These are phyloP conservation scores for Cystoderma amianthinum DNA, from an alignment of 768 basidiomycete species.

Conservation along the genomic window DNA sequence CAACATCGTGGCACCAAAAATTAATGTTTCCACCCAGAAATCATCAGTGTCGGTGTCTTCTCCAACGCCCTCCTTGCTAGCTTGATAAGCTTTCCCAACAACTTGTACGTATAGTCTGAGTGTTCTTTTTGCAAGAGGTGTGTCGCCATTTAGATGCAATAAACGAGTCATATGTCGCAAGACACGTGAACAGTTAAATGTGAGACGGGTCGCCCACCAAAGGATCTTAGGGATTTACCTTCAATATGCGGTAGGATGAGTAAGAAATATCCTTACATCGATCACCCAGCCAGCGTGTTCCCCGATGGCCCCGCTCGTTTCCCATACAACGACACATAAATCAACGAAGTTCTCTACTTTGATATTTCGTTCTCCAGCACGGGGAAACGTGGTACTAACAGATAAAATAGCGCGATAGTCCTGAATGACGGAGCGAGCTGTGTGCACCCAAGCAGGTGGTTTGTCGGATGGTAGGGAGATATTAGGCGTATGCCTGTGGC, in stretches of 20 bases:
- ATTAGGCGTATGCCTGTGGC: constrained; percentile 11
- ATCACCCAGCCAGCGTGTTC: constrained; percentile 72
- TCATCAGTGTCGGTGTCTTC: constrained; percentile 59
- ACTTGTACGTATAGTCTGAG: constrained; percentile 80
- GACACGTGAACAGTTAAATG: constrained; percentile 86
- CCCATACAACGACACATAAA: constrained; percentile 76
- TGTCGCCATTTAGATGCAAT: constrained; percentile 54
- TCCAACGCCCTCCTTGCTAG: constrained; percentile 29
- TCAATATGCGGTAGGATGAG: background rate
- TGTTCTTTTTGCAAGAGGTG: constrained; percentile 61
- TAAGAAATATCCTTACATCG: constrained; percentile 47
- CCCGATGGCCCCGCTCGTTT: constrained; percentile 57
- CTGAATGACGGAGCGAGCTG: constrained; percentile 58
- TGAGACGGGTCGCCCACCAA: constrained; percentile 92
- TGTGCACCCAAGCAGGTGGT: constrained; percentile 52
- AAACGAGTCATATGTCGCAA: constrained; percentile 81
- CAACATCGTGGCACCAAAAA: constrained; percentile 75
- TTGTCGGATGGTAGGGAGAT: constrained; percentile 15
- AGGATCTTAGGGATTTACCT: constrained; percentile 44
- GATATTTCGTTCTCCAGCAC: constrained; percentile 70
- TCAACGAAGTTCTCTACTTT: constrained; percentile 84
- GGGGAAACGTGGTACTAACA: constrained; percentile 69
- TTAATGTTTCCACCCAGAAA: constrained; percentile 71
- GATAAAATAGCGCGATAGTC: constrained; percentile 67
- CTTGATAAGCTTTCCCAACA: constrained; percentile 76